A percentile compares a stretch with the other conserved stretches of the same genome.
These are phyloP conservation scores for Aspergillus sp. DNA, from an alignment of 2,329 filamentous ascomycete species.

Conservation along the genomic window DNA sequence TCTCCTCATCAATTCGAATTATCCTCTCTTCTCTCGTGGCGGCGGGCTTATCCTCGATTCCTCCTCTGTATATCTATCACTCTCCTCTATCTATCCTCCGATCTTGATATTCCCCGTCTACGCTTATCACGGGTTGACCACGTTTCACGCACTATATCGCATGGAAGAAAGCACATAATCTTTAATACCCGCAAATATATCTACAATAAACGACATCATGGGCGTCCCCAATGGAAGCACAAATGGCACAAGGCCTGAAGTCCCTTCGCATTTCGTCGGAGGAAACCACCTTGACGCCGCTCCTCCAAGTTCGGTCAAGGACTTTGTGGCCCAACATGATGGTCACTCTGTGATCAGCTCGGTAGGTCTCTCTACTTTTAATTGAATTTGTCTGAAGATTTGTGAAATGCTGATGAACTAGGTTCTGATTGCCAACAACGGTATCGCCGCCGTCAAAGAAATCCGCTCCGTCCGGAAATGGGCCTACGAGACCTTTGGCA, in stretches of 20 bases:
- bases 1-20: not conserved
- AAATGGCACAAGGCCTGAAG: slow-evolving; percentile 60
- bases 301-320: slow-evolving; percentile 79
- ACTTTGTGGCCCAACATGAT: slow-evolving; percentile 83
- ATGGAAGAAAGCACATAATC: slow-evolving; percentile 18
- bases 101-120: not conserved
- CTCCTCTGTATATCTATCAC: not conserved
- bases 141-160: not conserved
- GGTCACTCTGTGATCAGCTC: slow-evolving; percentile 98
- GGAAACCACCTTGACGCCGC: slow-evolving; percentile 82
- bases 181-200: slow-evolving; percentile 13
- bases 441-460: slow-evolving; percentile 98
- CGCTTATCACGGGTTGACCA: not conserved
- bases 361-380: slow-evolving; percentile 52
- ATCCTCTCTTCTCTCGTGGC: not conserved
- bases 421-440: slow-evolving; percentile 99
- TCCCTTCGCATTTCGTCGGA: slow-evolving; percentile 93
- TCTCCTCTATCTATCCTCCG: not conserved
- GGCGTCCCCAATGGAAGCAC: slow-evolving; percentile 29
- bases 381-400: not conserved
- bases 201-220: slow-evolving; percentile 27
- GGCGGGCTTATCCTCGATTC: not conserved
- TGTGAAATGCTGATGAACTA: slow-evolving; percentile 30
- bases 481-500: slow-evolving; percentile 99
- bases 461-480: slow-evolving; percentile 99